These are phyloP conservation scores for Salix suchowensis DNA, from an alignment of 345 rosid genomes.

Conservation along the genomic window DNA sequence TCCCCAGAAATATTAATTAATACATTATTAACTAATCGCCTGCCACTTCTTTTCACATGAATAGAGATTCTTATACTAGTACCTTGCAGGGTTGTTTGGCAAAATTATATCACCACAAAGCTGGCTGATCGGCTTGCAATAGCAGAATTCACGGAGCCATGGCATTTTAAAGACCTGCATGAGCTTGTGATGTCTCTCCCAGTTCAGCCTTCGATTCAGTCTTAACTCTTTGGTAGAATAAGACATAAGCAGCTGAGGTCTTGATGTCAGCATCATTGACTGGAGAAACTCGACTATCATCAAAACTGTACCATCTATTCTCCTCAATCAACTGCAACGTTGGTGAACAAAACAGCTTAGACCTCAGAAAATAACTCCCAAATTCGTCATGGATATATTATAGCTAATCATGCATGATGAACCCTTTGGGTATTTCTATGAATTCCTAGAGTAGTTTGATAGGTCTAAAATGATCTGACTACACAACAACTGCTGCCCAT, in stretches of 20 bases:
- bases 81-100: not conserved
- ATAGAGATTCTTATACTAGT: not conserved
- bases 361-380: not conserved
- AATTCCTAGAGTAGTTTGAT: not conserved
- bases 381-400: not conserved
- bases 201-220: slow-evolving; percentile 19
- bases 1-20: slow-evolving; percentile 1
- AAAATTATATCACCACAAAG: not conserved
- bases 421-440: not conserved
- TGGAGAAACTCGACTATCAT: slow-evolving; percentile 68
- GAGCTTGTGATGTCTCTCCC: slow-evolving; percentile 33
- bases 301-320: slow-evolving; percentile 86
- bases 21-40: not conserved
- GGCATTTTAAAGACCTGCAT: slow-evolving; percentile 15
- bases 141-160: not conserved
- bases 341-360: not conserved
- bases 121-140: not conserved
- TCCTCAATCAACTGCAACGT: slow-evolving; percentile 75
- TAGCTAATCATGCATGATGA: not conserved
- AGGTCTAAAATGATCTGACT: not conserved
- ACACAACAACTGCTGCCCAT: not conserved
- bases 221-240: slow-evolving; percentile 72
- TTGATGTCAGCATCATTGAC: slow-evolving; percentile 60
- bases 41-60: not conserved
- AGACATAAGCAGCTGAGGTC: slow-evolving; percentile 80